A percentile compares a stretch with the other conserved stretches of the same genome.
phyloP scores from a whole-genome alignment of 2,329 filamentous ascomycete species.

The Cladophialophora yegresii region DNA sequence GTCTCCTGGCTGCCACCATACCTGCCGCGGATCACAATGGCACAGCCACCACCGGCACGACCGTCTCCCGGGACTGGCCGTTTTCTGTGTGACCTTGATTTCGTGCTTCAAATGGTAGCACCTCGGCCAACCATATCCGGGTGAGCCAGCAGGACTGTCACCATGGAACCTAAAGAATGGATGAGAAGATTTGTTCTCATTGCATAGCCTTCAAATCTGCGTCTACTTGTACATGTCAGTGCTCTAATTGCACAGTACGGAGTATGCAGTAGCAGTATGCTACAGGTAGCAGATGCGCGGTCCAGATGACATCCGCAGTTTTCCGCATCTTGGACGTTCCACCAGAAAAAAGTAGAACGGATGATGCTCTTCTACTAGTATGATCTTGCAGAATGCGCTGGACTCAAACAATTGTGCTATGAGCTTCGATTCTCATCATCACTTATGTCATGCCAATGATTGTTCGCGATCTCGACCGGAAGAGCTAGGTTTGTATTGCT shows the following conservation, averaged over 20 bases:
- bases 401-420: not conserved
- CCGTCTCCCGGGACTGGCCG: conserved; percentile 21
- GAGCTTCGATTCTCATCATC: not conserved
- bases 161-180: not conserved
- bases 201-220: not conserved
- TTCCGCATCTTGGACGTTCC: not conserved
- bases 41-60: conserved; percentile 23
- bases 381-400: not conserved
- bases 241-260: not conserved
- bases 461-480: not conserved
- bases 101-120: not conserved
- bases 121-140: not conserved
- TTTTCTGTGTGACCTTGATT: not conserved
- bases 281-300: not conserved
- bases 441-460: not conserved
- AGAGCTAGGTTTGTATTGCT: not conserved
- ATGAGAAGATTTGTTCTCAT: not conserved
- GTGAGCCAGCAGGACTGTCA: not conserved
- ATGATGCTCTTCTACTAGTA: not conserved
- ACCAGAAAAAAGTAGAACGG: not conserved
- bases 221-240: not conserved
- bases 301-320: not conserved
- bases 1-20: conserved; percentile 23
- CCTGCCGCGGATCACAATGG: conserved; percentile 24
- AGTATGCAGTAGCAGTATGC: not conserved